A percentile compares a stretch with the other conserved stretches of the same genome.
phyloP scores from a whole-genome alignment of 2,329 filamentous ascomycete species.

The Proliferodiscus dingleyae region DNA sequence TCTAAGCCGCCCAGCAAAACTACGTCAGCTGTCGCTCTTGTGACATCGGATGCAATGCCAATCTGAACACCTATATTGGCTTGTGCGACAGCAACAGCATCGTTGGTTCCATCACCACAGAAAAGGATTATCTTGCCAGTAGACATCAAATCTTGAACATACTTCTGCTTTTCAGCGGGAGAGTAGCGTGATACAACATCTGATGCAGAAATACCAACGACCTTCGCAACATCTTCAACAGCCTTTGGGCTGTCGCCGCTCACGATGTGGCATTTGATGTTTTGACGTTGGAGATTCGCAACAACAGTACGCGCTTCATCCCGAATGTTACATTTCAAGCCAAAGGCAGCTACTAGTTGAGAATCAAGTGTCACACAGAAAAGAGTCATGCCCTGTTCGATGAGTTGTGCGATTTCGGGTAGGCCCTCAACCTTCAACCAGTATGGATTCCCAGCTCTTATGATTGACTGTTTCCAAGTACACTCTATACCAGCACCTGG shows the following conservation, averaged over 20 bases:
- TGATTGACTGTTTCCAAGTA: constrained; percentile 16
- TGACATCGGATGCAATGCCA: constrained; percentile 56
- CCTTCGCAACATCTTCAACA: constrained; percentile 37
- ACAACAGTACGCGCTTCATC: constrained; percentile 37
- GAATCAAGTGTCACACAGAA: constrained; percentile 44
- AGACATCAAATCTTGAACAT: constrained; percentile 13
- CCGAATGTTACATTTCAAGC: constrained; percentile 44
- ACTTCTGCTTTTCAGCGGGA: constrained; percentile 32
- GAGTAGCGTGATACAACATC: constrained; percentile 29
- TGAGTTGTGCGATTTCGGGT: constrained; percentile 32
- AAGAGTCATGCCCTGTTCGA: constrained; percentile 37
- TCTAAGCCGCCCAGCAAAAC: constrained; percentile 56
- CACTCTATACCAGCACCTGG: constrained; percentile 45
- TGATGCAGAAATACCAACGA: constrained; percentile 36
- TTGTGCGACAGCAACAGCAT: constrained; percentile 66
- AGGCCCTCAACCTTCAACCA: constrained; percentile 40
- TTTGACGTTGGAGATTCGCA: constrained; percentile 32
- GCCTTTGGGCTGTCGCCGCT: constrained; percentile 51
- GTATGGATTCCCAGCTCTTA: constrained; percentile 46
- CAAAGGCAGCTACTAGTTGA: constrained; percentile 37
- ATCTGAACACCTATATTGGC: constrained; percentile 70
- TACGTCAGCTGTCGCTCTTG: constrained; percentile 62
- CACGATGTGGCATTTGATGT: constrained; percentile 43
- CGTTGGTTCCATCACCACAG: constrained; percentile 75
- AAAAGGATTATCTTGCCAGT: constrained; percentile 52